Evolutionary conservation across 192 early-diverging fungal species (phyloP).

Genomic region (Coemansia sp.): DNA sequence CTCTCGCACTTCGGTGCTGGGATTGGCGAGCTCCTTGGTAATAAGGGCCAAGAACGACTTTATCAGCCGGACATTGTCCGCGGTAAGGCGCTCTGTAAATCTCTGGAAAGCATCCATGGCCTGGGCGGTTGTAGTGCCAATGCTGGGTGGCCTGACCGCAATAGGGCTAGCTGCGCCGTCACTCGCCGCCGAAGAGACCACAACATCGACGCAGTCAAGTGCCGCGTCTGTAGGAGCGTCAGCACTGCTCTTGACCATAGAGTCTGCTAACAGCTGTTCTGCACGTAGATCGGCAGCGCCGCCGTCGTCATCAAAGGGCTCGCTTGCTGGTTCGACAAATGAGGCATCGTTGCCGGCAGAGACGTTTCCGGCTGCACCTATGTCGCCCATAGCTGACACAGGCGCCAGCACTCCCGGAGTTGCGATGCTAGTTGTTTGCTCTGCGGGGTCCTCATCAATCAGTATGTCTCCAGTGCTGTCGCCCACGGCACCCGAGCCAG

Average conservation of each 20-base stretch:
- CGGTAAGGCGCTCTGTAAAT: slow-evolving; percentile 30
- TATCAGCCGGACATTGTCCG: slow-evolving; percentile 39
- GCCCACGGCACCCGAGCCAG: background rate
- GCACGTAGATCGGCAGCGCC: background rate
- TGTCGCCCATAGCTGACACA: background rate
- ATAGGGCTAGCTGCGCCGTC: background rate
- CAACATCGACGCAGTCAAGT: background rate
- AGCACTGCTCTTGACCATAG: background rate
- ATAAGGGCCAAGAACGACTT: slow-evolving; percentile 59
- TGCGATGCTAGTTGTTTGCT: background rate
- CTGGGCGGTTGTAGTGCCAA: slow-evolving; percentile 2
- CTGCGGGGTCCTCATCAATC: background rate
- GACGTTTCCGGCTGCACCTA: background rate
- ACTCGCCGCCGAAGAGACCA: background rate
- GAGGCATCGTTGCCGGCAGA: background rate
- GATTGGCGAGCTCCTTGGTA: slow-evolving; percentile 88
- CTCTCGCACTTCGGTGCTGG: slow-evolving; percentile 83
- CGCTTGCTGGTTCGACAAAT: background rate
- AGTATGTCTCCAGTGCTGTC: background rate
- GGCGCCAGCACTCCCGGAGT: background rate
- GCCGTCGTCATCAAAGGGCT: background rate
- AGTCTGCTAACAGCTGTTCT: background rate
- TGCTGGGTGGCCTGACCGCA: background rate
- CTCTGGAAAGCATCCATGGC: slow-evolving; percentile 26
- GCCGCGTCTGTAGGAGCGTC: background rate